A percentile compares a stretch with the other conserved stretches of the same genome.
Evolutionary conservation across 78 protist genomes (phyloP).

Genomic region (Emiliania huxleyi): DNA sequence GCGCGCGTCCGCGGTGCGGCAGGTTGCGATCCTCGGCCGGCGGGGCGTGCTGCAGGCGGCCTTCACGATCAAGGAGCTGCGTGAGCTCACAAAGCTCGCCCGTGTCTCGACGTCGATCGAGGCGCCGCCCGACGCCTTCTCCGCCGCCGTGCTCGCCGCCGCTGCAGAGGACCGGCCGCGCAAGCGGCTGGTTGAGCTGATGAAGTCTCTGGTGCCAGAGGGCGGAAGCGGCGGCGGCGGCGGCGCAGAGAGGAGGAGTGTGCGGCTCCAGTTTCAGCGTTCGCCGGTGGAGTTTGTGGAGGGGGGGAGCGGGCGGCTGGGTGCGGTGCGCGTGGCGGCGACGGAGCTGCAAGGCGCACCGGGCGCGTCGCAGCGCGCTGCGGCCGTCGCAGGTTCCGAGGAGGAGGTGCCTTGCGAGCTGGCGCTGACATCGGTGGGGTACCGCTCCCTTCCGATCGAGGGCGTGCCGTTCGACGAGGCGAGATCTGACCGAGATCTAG

Average conservation of each 20-base stretch:
- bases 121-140: not conserved
- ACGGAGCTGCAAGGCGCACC: not conserved
- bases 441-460: not conserved
- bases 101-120: not conserved
- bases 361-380: not conserved
- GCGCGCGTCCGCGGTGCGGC: not conserved
- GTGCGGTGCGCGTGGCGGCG: not conserved
- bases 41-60: constrained; percentile 63
- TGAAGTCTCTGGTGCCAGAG: not conserved
- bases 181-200: not conserved
- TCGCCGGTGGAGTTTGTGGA: not conserved
- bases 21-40: constrained; percentile 61
- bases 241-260: not conserved
- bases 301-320: not conserved
- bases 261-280: not conserved
- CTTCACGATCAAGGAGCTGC: constrained; percentile 28
- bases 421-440: constrained; percentile 16
- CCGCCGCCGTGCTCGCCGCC: not conserved
- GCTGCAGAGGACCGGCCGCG: not conserved
- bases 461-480: constrained; percentile 28
- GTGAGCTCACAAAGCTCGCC: constrained; percentile 9
- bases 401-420: not conserved
- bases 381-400: not conserved
- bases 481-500: too few relatives aligned
- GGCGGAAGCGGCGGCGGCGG: not conserved